Percentiles rank a stretch among this genome's conserved stretches.
Evolutionary conservation across 148 eudicot species (phyloP).

Genomic region (Polygonum maritimum): DNA sequence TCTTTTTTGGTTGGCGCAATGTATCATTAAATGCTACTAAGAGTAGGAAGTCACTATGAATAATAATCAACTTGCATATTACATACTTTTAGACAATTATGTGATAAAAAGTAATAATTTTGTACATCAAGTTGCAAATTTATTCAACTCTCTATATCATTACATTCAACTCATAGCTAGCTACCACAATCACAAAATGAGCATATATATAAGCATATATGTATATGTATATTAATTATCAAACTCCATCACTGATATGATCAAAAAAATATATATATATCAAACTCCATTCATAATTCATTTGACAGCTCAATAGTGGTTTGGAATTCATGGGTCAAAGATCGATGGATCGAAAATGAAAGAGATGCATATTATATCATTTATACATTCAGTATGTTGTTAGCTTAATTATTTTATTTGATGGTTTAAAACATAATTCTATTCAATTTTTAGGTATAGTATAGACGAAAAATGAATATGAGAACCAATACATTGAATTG

Average conservation of each 20-base stretch:
- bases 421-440: background rate
- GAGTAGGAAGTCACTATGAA: constrained; percentile 4
- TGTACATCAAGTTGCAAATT: background rate
- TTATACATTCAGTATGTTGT: background rate
- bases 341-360: background rate
- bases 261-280: too few relatives aligned
- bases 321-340: background rate
- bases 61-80: constrained; percentile 2
- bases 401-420: background rate
- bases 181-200: background rate
- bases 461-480: background rate
- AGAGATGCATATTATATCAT: background rate
- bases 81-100: background rate
- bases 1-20: constrained; percentile 1
- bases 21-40: constrained; percentile 1
- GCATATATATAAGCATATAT: background rate
- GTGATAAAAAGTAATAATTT: background rate
- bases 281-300: background rate
- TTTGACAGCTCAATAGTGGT: background rate
- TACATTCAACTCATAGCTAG: background rate
- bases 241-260: too few relatives aligned
- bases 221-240: background rate
- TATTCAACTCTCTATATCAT: background rate
- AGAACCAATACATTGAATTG: constrained; percentile 8
- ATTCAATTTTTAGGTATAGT: background rate